Evolutionary conservation across 2,329 filamentous ascomycete species (phyloP).

Genomic region (Pseudohalonectria lignicola): DNA sequence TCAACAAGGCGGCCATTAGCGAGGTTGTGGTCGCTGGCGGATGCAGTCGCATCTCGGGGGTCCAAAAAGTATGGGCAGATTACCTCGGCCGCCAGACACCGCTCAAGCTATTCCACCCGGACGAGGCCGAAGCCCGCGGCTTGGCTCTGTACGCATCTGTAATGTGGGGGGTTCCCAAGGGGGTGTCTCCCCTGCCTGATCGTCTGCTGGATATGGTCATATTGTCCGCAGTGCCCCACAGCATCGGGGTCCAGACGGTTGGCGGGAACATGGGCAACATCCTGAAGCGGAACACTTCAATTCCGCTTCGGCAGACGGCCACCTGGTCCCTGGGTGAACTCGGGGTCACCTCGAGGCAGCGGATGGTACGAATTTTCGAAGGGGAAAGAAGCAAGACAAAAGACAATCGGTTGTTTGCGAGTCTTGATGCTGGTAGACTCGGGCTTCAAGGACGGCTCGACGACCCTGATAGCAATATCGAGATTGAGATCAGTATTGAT

Average conservation of each 20-base stretch:
- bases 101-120: too few relatives aligned
- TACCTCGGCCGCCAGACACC: not conserved
- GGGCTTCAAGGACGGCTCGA: too few relatives aligned
- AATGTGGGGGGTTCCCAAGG: too few relatives aligned
- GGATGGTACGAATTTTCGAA: not conserved
- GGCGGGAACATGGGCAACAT: not conserved
- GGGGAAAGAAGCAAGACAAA: too few relatives aligned
- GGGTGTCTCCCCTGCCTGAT: too few relatives aligned
- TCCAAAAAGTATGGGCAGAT: not conserved
- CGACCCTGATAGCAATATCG: too few relatives aligned
- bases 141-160: not conserved
- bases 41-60: not conserved
- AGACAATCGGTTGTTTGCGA: too few relatives aligned
- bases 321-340: not conserved
- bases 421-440: too few relatives aligned
- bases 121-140: not conserved
- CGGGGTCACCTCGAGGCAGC: not conserved
- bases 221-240: too few relatives aligned
- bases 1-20: not conserved
- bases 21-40: not conserved
- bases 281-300: not conserved
- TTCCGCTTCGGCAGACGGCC: not conserved
- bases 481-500: too few relatives aligned
- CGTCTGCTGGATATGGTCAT: too few relatives aligned
- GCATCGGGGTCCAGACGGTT: too few relatives aligned